These are phyloP conservation scores for Ottelia alismoides DNA, from an alignment of 106 monocot species.

Conservation along the genomic window DNA sequence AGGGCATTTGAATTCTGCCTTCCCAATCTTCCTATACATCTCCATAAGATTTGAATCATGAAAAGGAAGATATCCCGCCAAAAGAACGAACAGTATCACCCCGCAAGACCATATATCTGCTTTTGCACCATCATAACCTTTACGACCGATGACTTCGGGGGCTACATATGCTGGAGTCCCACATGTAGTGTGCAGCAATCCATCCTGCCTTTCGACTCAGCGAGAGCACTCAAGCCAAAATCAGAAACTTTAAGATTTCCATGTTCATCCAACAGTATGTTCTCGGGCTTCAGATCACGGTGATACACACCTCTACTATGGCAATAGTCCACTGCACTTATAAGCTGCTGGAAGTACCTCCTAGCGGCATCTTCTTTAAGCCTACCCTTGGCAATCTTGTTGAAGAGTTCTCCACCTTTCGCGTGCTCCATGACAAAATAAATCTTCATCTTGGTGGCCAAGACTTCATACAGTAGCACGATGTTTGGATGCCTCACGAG, in stretches of 20 bases:
- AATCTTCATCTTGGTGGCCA: conserved; percentile 18
- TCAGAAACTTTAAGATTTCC: conserved; percentile 24
- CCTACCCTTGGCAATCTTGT: conserved; percentile 13
- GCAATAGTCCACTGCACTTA: conserved; percentile 14
- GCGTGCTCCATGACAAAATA: conserved; percentile 23
- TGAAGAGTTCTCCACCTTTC: conserved; percentile 20
- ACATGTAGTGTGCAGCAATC: conserved; percentile 20
- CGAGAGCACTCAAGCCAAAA: conserved; percentile 19
- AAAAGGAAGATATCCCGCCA: conserved; percentile 23
- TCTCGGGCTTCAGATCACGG: conserved; percentile 21
- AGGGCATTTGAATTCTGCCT: conserved; percentile 16
- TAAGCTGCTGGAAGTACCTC: conserved; percentile 16
- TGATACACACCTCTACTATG: conserved; percentile 20
- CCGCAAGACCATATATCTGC: conserved; percentile 23
- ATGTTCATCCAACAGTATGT: conserved; percentile 15
- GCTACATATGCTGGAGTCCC: conserved; percentile 25
- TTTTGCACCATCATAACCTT: conserved; percentile 17
- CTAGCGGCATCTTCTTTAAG: conserved; percentile 11
- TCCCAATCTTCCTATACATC: conserved; percentile 18
- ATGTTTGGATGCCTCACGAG: conserved; percentile 16
- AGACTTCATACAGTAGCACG: conserved; percentile 16
- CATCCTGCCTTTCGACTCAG: conserved; percentile 14
- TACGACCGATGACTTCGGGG: conserved; percentile 15
- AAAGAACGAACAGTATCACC: conserved; percentile 15
- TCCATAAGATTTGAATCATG: conserved; percentile 19